Conservation (phyloP, 2,329 filamentous ascomycete species). For the Fusarium mundagurra region DNA sequence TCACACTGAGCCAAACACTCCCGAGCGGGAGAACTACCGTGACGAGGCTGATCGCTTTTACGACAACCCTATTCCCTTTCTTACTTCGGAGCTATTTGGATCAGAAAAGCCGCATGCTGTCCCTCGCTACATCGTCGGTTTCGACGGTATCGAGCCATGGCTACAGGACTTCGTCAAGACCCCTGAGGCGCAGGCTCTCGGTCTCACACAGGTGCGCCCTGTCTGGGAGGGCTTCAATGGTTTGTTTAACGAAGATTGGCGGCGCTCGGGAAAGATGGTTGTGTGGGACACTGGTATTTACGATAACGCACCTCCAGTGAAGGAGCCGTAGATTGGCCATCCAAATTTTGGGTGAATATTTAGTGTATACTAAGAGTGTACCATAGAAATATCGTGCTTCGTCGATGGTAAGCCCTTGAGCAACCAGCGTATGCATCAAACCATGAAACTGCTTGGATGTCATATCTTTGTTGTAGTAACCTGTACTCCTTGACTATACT, state of each 20-base stretch:
- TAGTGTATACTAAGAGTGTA: neutral
- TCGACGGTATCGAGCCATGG: constrained; percentile 64
- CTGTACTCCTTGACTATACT: constrained; percentile 37
- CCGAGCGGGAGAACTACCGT: constrained; percentile 73
- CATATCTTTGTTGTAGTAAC: constrained; percentile 27
- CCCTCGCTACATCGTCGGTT: constrained; percentile 69
- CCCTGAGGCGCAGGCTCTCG: constrained; percentile 52
- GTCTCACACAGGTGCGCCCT: constrained; percentile 52
- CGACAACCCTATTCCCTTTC: constrained; percentile 66
- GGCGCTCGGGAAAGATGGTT: constrained; percentile 64
- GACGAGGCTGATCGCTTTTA: constrained; percentile 97
- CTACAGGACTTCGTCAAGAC: constrained; percentile 58
- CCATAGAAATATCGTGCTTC: neutral
- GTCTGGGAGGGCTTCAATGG: constrained; percentile 70
- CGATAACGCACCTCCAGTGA: constrained; percentile 8
- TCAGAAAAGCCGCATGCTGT: constrained; percentile 40
- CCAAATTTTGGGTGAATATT: neutral
- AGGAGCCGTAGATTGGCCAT: neutral
- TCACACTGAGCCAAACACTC: constrained; percentile 65
- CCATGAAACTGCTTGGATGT: constrained; percentile 2
- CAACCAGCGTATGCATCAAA: neutral
- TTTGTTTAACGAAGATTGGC: constrained; percentile 69
- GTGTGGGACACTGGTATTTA: constrained; percentile 66
- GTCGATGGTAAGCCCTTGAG: neutral
- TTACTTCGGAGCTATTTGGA: constrained; percentile 62